Conservation (phyloP, 148 eudicot genomes). For the Talinum fruticosum region DNA sequence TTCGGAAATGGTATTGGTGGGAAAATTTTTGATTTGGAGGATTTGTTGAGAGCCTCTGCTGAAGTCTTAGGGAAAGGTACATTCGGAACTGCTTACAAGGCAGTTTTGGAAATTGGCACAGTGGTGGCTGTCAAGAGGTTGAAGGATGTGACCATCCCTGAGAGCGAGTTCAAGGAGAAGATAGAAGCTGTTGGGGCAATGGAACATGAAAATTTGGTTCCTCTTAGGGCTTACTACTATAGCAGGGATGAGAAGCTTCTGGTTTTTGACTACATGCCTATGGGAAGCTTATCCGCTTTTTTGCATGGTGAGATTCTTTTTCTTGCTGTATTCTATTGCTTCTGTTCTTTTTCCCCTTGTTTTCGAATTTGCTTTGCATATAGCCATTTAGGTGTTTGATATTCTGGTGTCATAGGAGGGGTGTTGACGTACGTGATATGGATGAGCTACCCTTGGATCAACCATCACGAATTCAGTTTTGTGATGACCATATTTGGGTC, state of each 20-base stretch:
- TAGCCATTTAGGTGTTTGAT: background rate
- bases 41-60: conserved; percentile 78
- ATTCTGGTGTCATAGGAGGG: too few relatives aligned
- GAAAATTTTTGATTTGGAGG: conserved; percentile 72
- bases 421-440: too few relatives aligned
- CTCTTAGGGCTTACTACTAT: conserved; percentile 78
- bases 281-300: conserved; percentile 89
- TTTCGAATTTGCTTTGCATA: background rate
- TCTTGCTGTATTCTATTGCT: background rate
- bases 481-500: too few relatives aligned
- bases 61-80: conserved; percentile 94
- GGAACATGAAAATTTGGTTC: conserved; percentile 79
- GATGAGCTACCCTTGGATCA: too few relatives aligned
- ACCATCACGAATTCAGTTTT: too few relatives aligned
- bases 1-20: conserved; percentile 46
- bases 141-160: conserved; percentile 65
- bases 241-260: conserved; percentile 84
- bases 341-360: background rate
- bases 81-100: conserved; percentile 91
- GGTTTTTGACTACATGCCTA: conserved; percentile 82
- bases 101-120: conserved; percentile 67
- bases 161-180: conserved; percentile 67
- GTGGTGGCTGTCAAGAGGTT: conserved; percentile 83
- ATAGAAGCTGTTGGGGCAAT: conserved; percentile 72
- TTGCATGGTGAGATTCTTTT: conserved; percentile 60